Evolutionary conservation across 345 rosid species (phyloP), one percentile per base, ranked within the genome.

Genomic region (Citrus unshiu): DNA sequence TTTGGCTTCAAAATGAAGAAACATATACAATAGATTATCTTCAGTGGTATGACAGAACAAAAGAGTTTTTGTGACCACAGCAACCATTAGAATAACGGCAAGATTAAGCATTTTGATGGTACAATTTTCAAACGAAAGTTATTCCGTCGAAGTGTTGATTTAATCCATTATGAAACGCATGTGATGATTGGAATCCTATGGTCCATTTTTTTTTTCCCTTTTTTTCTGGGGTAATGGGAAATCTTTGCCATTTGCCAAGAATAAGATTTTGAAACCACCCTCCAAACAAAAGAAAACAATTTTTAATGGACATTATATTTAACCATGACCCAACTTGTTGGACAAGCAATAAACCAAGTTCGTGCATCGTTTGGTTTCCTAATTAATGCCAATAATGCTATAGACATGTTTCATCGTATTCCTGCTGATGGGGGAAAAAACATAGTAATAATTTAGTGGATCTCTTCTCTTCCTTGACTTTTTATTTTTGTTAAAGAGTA

Each of bases 1-100:
- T 10, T 9, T 63, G 70, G 54, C 78, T 75, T 75, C 43, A 75
- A 64, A 63, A 9, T 46, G 16, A 75, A 75, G 78, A 46, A 63
- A 63, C 70, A 3, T 43, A 12, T 3, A 63, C n/a, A 6, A 37
- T 73, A 18, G 8, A 63, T 64, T 29, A 29, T 29, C 43, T 63
- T 9, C 21, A 75, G 70, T 30, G 9, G 25, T 43, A 29, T 9
- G 61, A 63, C 61, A 74, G 9, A 74, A 25, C 1, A 74, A 24
- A 27, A 24, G 57, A 6, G 37, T 24, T 21, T 34, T 29, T 29
- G 6, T 58, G 30, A 60, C 35, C 70, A 30, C 46, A 37, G 30
- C 70, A 30, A 3, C 70, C 68, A 63, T 46, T 49, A 30, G 27
- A 43, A 29, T 63, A 10, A 60, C 35, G 30, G 78, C 49, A 40